Base-by-base conservation (phyloP, 192 early-diverging fungal genomes). In the Mortierella hygrophila region DNA sequence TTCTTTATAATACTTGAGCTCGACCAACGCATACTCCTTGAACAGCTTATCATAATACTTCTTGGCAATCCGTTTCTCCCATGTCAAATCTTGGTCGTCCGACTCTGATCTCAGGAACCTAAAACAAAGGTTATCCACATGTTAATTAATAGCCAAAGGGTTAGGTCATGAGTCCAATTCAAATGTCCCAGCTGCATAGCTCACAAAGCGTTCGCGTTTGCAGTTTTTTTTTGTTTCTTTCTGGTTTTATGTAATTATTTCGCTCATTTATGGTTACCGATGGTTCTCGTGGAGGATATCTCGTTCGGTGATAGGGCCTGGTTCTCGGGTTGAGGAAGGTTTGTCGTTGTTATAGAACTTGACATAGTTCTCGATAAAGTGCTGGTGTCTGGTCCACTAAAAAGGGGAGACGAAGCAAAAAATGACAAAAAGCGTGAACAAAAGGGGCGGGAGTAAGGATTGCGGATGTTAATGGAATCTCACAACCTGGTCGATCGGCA, bases 21-120 rank as follows among this genome's bases (percentile, higher is more conserved):
- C 93, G 15, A 92, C 92, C 7, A 97, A 86, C 7, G 93, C 93
- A 81, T 95, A 97, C 77, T 97, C 96, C 69, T 96, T 97, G 83
- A 96, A 97, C 3, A 97, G 92, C 81, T 91, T 92, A 78, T 96
- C 94, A 77, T 97, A 96, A 79, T 97, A 97, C 75, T 96, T 95
- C 81, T 96, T 95, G 26, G 96, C 96, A 21, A 97, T 74, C 9
- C 96, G 85, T 70, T 93, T 80, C 72, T 96, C 96, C 96, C 96
- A 97, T 2, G 87, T 72, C 68, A 85, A 72, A 6, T 84, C 87
- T 3, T 82, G 52, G n/a, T 91, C 88, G 23, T 90, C 92, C 0
- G 93, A 74, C n/a, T 90, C 92, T 18, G 75, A 49, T 65, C 94
- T 81, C 21, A 96, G 82, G 79, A 95, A 96, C 76, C 93, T 94